Base-by-base conservation (phyloP, 2,329 filamentous ascomycete genomes). In the Ascochyta fabae region DNA sequence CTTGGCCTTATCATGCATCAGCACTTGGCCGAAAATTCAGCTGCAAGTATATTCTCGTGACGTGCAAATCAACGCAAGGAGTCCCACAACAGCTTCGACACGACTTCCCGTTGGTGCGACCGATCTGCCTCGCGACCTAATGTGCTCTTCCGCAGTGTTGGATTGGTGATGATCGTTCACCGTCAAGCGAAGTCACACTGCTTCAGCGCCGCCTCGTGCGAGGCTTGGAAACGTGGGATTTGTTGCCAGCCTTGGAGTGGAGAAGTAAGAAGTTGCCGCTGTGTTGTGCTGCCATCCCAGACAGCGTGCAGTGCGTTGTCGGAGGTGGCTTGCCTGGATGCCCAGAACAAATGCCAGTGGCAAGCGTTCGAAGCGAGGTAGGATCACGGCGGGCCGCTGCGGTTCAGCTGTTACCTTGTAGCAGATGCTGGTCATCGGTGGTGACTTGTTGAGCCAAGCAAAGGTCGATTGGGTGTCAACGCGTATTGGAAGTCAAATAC, bases 301-400 rank as follows among this genome's bases (percentile, higher is more conserved):
- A 33, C 31, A n/a, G 33, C 26, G 15, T 48, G 39, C 15, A 33
- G 12, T 48, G 51, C 31, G 34, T 45, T 48, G 34, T 45, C 29
- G 45, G 31, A 19, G 36, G 24, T 43, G 24, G 19, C 38, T 43
- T 56, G 47, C 26, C 38, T 24, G 41, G 19, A 39, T 39, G 36
- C 19, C 53, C 24, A 42, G 40, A 45, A 40, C 2, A 7, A 47
- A 42, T 36, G 23, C 12, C 35, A 31, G 15, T 49, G n/a, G 47
- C 31, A 42, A 26, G 35, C 36, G 24, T 24, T 48, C 45, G 29
- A 50, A 49, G 46, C 35, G 53, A 50, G 29, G 41, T 50, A 23
- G 40, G 42, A 48, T 51, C 33, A 51, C 33, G 27, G 47, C 53
- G 43, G 53, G 42, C 52, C 53, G 53, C 36, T 50, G 53, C 46